Evolutionary conservation across 2,329 filamentous ascomycete genomes (phyloP), one percentile per base, ranked within the genome.

Genomic region (Amesomyces nigricolor): DNA sequence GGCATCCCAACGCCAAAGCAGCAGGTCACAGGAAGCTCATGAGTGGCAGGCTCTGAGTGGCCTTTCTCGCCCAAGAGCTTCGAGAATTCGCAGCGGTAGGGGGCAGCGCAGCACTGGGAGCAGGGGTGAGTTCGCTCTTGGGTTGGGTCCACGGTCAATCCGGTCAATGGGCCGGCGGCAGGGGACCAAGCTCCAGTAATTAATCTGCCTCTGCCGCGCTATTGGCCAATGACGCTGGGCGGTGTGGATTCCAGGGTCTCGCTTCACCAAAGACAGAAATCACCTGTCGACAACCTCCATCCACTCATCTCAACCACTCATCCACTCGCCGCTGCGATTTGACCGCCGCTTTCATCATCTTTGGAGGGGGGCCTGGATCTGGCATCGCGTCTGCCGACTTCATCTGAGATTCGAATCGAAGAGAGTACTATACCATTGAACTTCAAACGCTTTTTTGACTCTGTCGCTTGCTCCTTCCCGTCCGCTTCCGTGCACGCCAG

Each of bases 191-290:
- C 52, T 58, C 32, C 48, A 52, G 22, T 5, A 35, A 17, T 54
- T 50, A 58, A 55, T 53, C 53, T 55, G 45, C 40, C 38, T 38
- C 7, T 16, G 52, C 17, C 6, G 14, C 32, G 16, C 17, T n/a
- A 58, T 58, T 58, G 52, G 56, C 14, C 52, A 55, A 50, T 47
- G 44, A 50, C 19, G 50, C 44, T 39, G 56, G 44, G n/a, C 48
- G 11, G 19, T 35, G 40, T 22, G 38, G 47, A 26, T 48, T 9
- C 7, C 52, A 37, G 52, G 56, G 45, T 49, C 40, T 46, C 45
- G 49, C 26, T 55, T 52, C 30, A 37, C 13, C 22, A 13, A n/a
- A 14, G 16, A 39, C 47, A 30, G n/a, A 19, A 32, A 42, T 8
- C n/a, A 37, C 42, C 51, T 16, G 44, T 35, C 51, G 47, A 46